These are phyloP conservation scores for Orychophragmus violaceus DNA, from an alignment of 345 rosid species.

Conservation along the genomic window DNA sequence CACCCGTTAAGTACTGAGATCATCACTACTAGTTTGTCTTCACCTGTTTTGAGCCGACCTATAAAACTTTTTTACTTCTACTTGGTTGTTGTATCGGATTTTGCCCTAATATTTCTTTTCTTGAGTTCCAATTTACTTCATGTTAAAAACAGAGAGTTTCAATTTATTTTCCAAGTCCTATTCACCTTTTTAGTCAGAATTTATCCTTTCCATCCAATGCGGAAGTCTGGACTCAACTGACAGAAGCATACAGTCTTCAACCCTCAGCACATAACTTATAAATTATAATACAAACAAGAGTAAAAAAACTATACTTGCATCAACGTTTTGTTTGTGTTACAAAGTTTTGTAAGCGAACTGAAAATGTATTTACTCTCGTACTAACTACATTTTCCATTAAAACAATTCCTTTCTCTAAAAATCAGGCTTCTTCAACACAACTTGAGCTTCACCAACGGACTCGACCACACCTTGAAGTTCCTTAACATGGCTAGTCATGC, in stretches of 20 bases:
- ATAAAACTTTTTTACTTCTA: neutral
- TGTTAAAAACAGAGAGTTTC: neutral
- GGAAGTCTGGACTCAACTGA: slow-evolving; percentile 54
- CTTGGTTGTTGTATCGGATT: neutral
- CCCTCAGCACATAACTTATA: slow-evolving; percentile 45
- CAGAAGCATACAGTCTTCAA: slow-evolving; percentile 70
- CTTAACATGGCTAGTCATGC: slow-evolving; percentile 65
- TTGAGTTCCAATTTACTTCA: neutral
- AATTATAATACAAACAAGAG: slow-evolving; percentile 6
- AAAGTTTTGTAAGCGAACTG: neutral
- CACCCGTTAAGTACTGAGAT: slow-evolving; percentile 53
- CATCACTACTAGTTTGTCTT: neutral
- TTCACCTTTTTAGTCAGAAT: too few relatives aligned
- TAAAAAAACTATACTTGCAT: slow-evolving; percentile 3
- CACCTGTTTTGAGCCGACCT: neutral
- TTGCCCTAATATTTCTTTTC: neutral
- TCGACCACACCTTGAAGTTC: slow-evolving; percentile 38
- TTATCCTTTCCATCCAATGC: slow-evolving; percentile 57
- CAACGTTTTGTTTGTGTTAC: neutral
- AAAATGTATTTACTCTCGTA: slow-evolving; percentile 10
- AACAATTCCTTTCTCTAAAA: slow-evolving; percentile 22
- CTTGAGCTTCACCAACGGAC: slow-evolving; percentile 33
- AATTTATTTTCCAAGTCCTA: neutral
- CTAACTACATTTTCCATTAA: neutral
- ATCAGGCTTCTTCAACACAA: slow-evolving; percentile 42